These are phyloP conservation scores for Ogataea nakhonphanomensis DNA, from an alignment of 805 yeast genomes.

Conservation along the genomic window DNA sequence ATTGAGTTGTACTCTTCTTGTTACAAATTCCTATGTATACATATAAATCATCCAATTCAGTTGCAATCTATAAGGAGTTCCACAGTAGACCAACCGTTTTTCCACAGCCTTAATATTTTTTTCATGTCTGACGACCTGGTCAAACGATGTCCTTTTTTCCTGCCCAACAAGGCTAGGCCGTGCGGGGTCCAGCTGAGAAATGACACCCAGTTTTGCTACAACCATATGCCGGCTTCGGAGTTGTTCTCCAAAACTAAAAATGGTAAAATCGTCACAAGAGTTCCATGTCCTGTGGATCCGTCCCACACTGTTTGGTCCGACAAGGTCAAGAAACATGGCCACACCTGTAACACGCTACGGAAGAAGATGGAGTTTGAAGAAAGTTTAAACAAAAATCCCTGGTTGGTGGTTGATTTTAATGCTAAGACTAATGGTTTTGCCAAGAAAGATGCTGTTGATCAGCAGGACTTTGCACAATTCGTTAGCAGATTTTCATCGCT, in stretches of 20 bases:
- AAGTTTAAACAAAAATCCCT: conserved; percentile 29
- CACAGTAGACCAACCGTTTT: background rate
- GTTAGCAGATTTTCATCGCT: conserved; percentile 13
- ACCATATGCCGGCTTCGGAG: conserved; percentile 41
- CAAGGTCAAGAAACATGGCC: conserved; percentile 52
- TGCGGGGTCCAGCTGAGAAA: conserved; percentile 61
- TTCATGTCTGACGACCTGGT: conserved; percentile 1
- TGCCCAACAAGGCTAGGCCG: conserved; percentile 47
- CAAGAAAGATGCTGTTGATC: conserved; percentile 8
- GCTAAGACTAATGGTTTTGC: conserved; percentile 19
- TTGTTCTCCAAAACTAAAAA: conserved; percentile 20
- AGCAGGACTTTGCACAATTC: conserved; percentile 23
- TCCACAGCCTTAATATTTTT: conserved; percentile 7
- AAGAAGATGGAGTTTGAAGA: conserved; percentile 34
- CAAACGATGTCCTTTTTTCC: conserved; percentile 44
- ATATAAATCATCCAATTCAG: conserved; percentile 6
- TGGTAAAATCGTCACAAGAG: conserved; percentile 38
- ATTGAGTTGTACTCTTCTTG: background rate
- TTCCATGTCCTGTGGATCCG: conserved; percentile 76
- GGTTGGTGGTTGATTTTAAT: conserved; percentile 53
- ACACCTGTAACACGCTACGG: conserved; percentile 53
- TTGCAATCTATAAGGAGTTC: too few relatives aligned
- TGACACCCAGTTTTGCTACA: conserved; percentile 54
- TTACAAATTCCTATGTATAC: conserved; percentile 5
- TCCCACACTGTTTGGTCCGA: conserved; percentile 68